Base-by-base conservation (phyloP, 2,329 filamentous ascomycete genomes). In the Xylariaceae sp. region DNA sequence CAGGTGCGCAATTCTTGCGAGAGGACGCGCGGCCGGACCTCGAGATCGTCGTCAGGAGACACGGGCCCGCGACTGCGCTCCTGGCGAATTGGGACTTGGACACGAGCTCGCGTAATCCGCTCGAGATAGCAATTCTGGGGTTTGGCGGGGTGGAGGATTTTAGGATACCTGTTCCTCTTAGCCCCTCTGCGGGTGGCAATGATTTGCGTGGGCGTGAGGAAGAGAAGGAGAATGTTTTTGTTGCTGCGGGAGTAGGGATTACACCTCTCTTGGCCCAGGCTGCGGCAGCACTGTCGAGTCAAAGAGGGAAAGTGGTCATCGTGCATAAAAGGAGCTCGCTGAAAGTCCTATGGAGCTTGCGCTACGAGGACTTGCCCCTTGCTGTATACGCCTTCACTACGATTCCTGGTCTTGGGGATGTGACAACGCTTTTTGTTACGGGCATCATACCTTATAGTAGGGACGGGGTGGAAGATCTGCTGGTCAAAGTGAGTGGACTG, bases 171-270 rank as follows among this genome's bases (percentile, higher is more conserved):
- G 21, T 41, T 24, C 3, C 17, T 7, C 13, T 0, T 36, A 40
- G 2, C 40, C 24, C 2, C 11, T 23, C 4, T 36, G 17, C 6
- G 19, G 29, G 2, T 21, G 31, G 2, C 31, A 18, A 5, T 23
- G 23, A 12, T 4, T 21, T 28, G 2, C 31, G 18, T 5, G 23
- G 24, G 11, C 4, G 66, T 69, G 2, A 51, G 52, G 12, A 54
- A 61, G 4, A 27, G 11, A 41, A 29, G 16, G 47, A 64, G 23
- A 61, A 65, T 2, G 62, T 78, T 1, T 92, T 89, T 48, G 61
- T 94, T 3, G 85, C 85, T 5, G 85, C 77, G 0, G 88, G 88
- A 3, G 84, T 94, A 5, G 88, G 88, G 0, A 86, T 94, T 44
- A 94, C 88, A 18, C 88, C 88, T 2, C 51, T 92, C 3, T 66